Evolutionary conservation across 2,329 filamentous ascomycete genomes (phyloP).

Genomic region (Phyllosticta capitalensis): DNA sequence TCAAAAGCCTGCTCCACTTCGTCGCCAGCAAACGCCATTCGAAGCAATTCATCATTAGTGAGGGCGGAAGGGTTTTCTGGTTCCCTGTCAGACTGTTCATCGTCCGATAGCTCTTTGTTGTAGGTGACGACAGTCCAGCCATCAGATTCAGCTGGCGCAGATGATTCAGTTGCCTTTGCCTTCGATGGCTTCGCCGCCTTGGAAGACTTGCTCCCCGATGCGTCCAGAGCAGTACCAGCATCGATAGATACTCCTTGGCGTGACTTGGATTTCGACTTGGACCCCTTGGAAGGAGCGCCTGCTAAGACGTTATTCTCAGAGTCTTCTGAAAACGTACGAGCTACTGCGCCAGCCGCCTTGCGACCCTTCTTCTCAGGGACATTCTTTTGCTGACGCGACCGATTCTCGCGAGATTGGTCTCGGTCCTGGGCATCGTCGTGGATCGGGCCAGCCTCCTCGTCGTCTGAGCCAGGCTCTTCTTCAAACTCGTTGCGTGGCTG

Average conservation of each 20-base stretch:
- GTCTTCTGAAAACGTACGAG: constrained; percentile 3
- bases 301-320: constrained; percentile 14
- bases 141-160: constrained; percentile 28
- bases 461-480: constrained; percentile 44
- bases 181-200: constrained; percentile 14
- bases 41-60: constrained; percentile 59
- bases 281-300: not conserved
- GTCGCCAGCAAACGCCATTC: constrained; percentile 75
- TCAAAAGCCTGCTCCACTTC: constrained; percentile 75
- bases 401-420: not conserved
- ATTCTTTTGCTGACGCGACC: constrained; percentile 1
- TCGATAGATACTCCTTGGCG: constrained; percentile 13
- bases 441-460: constrained; percentile 19
- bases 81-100: constrained; percentile 29
- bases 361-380: not conserved
- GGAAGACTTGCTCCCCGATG: not conserved
- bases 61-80: constrained; percentile 32
- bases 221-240: not conserved
- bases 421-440: not conserved
- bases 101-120: constrained; percentile 21
- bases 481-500: constrained; percentile 48
- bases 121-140: constrained; percentile 37
- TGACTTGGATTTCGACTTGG: constrained; percentile 19
- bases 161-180: constrained; percentile 23
- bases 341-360: not conserved